Evolutionary conservation across 2,329 filamentous ascomycete genomes (phyloP), one percentile per base, ranked within the genome.

Genomic region (Colletotrichum tofieldiae): DNA sequence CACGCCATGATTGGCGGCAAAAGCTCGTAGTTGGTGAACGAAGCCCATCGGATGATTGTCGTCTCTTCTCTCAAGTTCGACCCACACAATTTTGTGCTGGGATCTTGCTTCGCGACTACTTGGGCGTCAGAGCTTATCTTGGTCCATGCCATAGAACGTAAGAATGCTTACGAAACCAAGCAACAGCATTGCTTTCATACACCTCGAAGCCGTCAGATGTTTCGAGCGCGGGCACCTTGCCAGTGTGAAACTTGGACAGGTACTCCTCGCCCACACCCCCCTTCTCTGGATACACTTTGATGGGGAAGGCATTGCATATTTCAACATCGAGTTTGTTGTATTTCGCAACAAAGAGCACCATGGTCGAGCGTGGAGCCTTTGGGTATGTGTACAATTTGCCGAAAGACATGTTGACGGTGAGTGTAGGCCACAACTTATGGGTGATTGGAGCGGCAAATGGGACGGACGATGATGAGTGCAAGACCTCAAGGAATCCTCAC

Each of bases 361-460:
- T 65, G 7, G 62, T 58, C 2, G 62, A 65, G 11, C 51, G 62
- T 23, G 62, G 62, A 0, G 62, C 51, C 39, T 65, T 65, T 18
- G 51, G 52, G 26, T 58, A 65, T 2, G 51, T 65, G 62, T 65
- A 65, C 12, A 65, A 23, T 51, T 65, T 65, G 51, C 62, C 62
- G 37, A 65, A 65, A 43, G 62, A 65, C 52, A 65, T 65, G 20
- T 26, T 77, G 47, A 26, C 23, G 23, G 23, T 26, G 23, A 26
- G 23, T 26, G 23, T 26, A 26, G 23, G 23, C 1, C 23, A 26
- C 23, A 2, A 26, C 23, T 26, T 26, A 26, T 2, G 23, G 23
- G 23, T 26, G 23, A 26, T 26, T 26, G 23, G 23, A 26, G 23
- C 23, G 23, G 23, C 23, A 26, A 26, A 26, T 26, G 23, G 23